Conservation (phyloP, 176 grass and related monocot genomes). For the Zoysia japonica region DNA sequence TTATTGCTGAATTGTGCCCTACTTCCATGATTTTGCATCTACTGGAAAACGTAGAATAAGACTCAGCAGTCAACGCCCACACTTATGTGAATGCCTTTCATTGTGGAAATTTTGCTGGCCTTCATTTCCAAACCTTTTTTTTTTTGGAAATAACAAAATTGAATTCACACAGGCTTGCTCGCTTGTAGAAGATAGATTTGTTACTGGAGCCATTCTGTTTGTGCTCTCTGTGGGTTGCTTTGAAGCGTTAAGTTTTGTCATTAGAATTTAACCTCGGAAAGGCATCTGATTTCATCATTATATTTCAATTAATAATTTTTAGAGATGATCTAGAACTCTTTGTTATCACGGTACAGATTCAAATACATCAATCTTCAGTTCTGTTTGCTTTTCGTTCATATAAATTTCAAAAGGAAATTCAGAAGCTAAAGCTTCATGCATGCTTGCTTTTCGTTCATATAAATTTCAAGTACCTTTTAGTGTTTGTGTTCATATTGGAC, state of each 20-base stretch:
- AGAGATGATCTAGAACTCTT: conserved; percentile 2
- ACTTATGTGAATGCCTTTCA: neutral
- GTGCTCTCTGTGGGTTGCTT: neutral
- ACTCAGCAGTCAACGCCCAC: neutral
- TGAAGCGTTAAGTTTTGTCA: conserved; percentile 12
- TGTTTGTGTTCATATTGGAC: neutral
- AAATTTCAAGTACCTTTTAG: conserved; percentile 14
- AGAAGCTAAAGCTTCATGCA: neutral
- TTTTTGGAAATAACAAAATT: conserved; percentile 7
- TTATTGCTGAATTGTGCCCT: conserved; percentile 23
- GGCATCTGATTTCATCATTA: neutral
- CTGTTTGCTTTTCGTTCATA: neutral
- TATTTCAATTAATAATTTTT: conserved; percentile 6
- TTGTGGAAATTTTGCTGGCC: conserved; percentile 31
- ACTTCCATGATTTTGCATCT: neutral
- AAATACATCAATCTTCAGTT: conserved; percentile 30
- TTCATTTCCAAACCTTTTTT: conserved; percentile 7
- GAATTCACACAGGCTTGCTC: neutral
- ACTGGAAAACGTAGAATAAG: neutral
- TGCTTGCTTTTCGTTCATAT: conserved; percentile 24
- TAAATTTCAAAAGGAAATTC: neutral
- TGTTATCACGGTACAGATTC: neutral
- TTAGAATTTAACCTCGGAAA: neutral
- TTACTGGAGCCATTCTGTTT: neutral
- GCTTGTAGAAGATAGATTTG: conserved; percentile 26